These are phyloP conservation scores for Macrotyloma uniflorum DNA, from an alignment of 306 rosid species.

Conservation along the genomic window DNA sequence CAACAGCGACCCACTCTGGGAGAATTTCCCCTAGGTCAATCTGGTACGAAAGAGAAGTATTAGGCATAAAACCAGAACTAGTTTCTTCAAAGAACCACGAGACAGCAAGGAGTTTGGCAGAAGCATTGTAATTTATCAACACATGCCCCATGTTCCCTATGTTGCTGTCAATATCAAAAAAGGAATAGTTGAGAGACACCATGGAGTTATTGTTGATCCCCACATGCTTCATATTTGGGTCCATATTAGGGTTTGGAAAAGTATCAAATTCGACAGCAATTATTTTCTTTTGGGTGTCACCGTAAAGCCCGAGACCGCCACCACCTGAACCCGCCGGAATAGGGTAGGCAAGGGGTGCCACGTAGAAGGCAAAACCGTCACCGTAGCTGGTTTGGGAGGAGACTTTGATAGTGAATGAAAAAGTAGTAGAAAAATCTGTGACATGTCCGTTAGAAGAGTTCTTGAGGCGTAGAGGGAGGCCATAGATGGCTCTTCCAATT, in stretches of 20 bases:
- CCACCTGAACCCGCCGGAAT: conserved; percentile 39
- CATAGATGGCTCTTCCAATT: conserved; percentile 29
- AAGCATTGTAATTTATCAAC: conserved; percentile 20
- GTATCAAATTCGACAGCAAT: conserved; percentile 41
- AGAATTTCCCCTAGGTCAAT: conserved; percentile 34
- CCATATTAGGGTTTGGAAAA: background rate
- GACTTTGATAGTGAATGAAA: background rate
- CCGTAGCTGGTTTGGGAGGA: background rate
- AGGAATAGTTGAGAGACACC: conserved; percentile 1
- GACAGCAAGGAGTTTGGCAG: background rate
- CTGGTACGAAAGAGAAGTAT: background rate
- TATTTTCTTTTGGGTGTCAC: background rate
- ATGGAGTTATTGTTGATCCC: conserved; percentile 41
- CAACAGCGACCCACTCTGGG: conserved; percentile 37
- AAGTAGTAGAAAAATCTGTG: conserved; percentile 28
- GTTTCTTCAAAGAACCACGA: conserved; percentile 35
- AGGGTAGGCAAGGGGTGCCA: background rate
- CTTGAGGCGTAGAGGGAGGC: conserved; percentile 26
- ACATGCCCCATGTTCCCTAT: background rate
- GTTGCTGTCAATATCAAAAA: conserved; percentile 27
- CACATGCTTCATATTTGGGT: conserved; percentile 29
- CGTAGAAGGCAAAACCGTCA: conserved; percentile 39
- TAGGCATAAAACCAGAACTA: background rate
- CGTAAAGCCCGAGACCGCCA: conserved; percentile 23
- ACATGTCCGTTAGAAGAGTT: background rate